Base-by-base conservation (phyloP, 208 protist genomes). In the Trypanosoma scelopori region DNA sequence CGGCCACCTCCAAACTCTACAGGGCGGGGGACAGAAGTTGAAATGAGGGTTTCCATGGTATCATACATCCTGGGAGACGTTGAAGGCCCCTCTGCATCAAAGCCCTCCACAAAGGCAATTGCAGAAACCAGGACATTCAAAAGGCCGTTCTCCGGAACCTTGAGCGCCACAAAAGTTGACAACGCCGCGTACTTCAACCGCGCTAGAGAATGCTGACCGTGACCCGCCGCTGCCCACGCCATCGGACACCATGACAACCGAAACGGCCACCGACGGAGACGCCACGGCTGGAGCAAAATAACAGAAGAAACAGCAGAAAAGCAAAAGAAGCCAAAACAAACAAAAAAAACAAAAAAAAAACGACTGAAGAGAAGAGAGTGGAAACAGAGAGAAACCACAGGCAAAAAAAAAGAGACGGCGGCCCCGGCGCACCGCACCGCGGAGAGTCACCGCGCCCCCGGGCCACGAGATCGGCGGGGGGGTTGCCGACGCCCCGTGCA, bases 21-120 rank as follows among this genome's bases (percentile, higher is more conserved):
- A 30, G 15, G 9, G 22, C 56, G 50, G 1, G 43, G 64, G 41
- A 48, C 64, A 28, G 55, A 32, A 48, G 46, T 0, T 20, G 61
- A 23, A 70, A 46, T 48, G 23, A 5, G 13, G 46, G 5, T 32
- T 22, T 28, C 25, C 11, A 30, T 23, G 3, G n/a, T 42, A 27
- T 52, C 49, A 37, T 45, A 48, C 11, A 59, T 49, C 28, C 50
- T 57, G 30, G 52, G 18, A 59, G 52, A 37, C 20, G 51, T 48
- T 22, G 49, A 42, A 23, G 27, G 20, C n/a, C n/a, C 52, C 32
- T 74, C 51, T 9, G 22, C 16, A 61, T 68, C 63, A 55, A 52
- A 71, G 4, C 63, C 71, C 41, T 69, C 63, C 25, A 69, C 41
- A 65, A 76, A 71, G 6, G 35, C 50, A 30, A 76, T 47, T 61